phyloP scores from a whole-genome alignment of 352 stramenopile genomes.

The Phytophthora citricola region DNA sequence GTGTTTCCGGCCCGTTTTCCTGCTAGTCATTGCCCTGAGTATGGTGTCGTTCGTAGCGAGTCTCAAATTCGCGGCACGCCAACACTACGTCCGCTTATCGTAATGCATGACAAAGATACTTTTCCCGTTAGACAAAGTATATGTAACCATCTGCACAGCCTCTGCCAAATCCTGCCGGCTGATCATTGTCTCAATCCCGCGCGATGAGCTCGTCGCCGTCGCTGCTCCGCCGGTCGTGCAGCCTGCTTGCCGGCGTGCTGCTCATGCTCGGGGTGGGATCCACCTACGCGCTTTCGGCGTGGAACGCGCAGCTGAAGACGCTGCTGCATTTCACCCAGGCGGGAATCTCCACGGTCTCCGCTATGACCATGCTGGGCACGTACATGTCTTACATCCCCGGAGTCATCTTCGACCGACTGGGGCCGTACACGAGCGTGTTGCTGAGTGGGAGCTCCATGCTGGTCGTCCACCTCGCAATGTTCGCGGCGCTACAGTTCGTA shows the following conservation, averaged over 20 bases:
- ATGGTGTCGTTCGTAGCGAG: constrained; percentile 56
- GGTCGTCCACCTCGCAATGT: constrained; percentile 50
- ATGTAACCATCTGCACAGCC: constrained; percentile 21
- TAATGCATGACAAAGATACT: constrained; percentile 17
- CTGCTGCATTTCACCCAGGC: constrained; percentile 76
- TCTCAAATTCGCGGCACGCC: constrained; percentile 46
- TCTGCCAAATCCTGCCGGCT: constrained; percentile 2
- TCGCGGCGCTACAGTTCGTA: constrained; percentile 47
- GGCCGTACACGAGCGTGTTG: constrained; percentile 63
- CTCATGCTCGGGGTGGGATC: constrained; percentile 81
- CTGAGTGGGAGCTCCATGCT: constrained; percentile 54
- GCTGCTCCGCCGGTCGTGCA: constrained; percentile 41
- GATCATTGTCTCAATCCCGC: constrained; percentile 6
- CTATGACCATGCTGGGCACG: constrained; percentile 76
- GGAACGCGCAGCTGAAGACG: constrained; percentile 86
- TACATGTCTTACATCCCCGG: constrained; percentile 82
- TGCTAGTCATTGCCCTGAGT: constrained; percentile 62
- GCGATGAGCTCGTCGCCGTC: constrained; percentile 14
- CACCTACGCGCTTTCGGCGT: constrained; percentile 81
- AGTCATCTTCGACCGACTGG: constrained; percentile 74
- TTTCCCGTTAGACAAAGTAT: constrained; percentile 11
- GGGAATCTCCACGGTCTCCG: constrained; percentile 77
- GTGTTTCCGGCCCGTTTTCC: constrained; percentile 73
- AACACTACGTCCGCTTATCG: constrained; percentile 21
- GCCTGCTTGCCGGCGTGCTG: constrained; percentile 62